Base-by-base conservation (phyloP, 2,329 filamentous ascomycete species). In the Camptophora hylomeconis region DNA sequence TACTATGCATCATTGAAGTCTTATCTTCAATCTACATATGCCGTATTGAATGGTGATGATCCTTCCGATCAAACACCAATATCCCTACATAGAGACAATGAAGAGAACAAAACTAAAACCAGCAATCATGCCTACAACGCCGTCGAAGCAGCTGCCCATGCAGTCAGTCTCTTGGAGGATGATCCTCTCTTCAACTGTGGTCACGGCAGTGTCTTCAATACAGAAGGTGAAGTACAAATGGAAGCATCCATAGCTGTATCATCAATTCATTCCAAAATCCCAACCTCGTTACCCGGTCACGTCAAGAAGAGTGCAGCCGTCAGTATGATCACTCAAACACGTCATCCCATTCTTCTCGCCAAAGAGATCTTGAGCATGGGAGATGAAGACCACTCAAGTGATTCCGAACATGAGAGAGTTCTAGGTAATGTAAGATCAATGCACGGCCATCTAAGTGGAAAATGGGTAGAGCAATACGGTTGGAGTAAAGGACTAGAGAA, bases 191-290 rank as follows among this genome's bases (percentile, higher is more conserved):
- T 89, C 66, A 93, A 93, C 57, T 74, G 75, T 33, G 83, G 75
- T 5, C 75, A 74, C 45, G 86, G 86, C 30, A 80, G 83, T 28
- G 83, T 92, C 12, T 93, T 92, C 53, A 92, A 82, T 1, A 72
- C 75, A 28, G 75, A 78, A 40, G 86, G 84, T 11, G 68, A 75
- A 38, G 84, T 86, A 50, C 80, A 93, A 57, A 73, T 92, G 37
- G 84, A 93, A 56, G 80, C 81, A 2, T 80, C 74, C 6, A 70
- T 92, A 28, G 92, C 92, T 83, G 79, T 92, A 0, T 80, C 77
- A 2, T 52, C 50, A 1, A 32, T 54, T 9, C 20, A 36, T 2
- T n/a, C n/a, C n/a, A n/a, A n/a, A n/a, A n/a, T n/a, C n/a, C n/a
- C n/a, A n/a, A n/a, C n/a, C n/a, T n/a, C n/a, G n/a, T n/a, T n/a